Percentiles rank a stretch among this genome's conserved stretches.
Evolutionary conservation across 345 rosid species (phyloP).

Genomic region (Cardamine occulta): DNA sequence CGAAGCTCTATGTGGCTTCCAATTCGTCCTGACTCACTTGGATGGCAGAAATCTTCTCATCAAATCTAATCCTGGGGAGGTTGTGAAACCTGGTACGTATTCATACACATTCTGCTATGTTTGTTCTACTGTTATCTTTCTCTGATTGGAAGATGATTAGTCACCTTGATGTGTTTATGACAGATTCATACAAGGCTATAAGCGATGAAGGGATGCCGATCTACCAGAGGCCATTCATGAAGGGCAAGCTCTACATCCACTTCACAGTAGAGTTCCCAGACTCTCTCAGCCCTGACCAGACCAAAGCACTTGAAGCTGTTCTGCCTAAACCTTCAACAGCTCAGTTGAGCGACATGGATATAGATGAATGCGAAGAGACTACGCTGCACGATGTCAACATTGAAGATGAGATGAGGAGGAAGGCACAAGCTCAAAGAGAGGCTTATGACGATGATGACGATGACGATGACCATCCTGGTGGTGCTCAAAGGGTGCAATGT

Average conservation of each 20-base stretch:
- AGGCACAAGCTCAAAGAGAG: conserved; percentile 61
- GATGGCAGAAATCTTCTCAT: conserved; percentile 81
- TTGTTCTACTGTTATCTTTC: background rate
- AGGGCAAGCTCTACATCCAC: conserved; percentile 70
- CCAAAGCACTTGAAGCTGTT: conserved; percentile 54
- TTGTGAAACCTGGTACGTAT: conserved; percentile 64
- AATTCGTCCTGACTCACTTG: conserved; percentile 66
- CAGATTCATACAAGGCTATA: conserved; percentile 70
- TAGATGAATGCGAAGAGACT: conserved; percentile 83
- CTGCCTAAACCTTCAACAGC: conserved; percentile 51
- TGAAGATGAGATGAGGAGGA: conserved; percentile 71
- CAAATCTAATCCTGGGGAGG: conserved; percentile 75
- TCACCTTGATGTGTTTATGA: background rate
- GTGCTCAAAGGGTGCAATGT: conserved; percentile 70
- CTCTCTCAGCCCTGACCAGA: conserved; percentile 56
- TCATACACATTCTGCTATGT: background rate
- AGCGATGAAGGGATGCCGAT: conserved; percentile 83
- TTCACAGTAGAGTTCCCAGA: conserved; percentile 70
- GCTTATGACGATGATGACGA: conserved; percentile 66
- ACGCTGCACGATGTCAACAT: conserved; percentile 68
- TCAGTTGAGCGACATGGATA: conserved; percentile 67
- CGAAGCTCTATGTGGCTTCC: conserved; percentile 80
- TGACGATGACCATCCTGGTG: conserved; percentile 50
- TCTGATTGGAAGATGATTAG: background rate
- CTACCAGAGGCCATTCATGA: conserved; percentile 75